Evolutionary conservation across 768 basidiomycete species (phyloP).

Genomic region (Hydnomerulius pinastri): DNA sequence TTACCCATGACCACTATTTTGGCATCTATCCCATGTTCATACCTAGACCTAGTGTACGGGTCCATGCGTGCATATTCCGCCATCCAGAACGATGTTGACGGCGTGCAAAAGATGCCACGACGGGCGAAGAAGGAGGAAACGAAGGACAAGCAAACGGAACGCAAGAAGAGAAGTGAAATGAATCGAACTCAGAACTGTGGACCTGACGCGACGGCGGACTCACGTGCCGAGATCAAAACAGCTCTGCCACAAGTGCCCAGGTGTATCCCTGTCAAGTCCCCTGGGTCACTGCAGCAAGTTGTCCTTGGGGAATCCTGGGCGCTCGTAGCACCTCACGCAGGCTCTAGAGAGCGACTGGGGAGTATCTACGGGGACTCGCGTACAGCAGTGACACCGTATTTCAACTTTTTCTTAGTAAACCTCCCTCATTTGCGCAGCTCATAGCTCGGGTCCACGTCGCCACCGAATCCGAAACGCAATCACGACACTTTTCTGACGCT

Average conservation of each 20-base stretch:
- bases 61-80: constrained; percentile 61
- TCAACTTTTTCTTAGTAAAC: too few relatives aligned
- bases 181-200: constrained; percentile 26
- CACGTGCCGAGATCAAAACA: constrained; percentile 29
- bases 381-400: too few relatives aligned
- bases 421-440: background rate
- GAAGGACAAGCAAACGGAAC: constrained; percentile 34
- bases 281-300: too few relatives aligned
- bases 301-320: too few relatives aligned
- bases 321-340: too few relatives aligned
- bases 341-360: too few relatives aligned
- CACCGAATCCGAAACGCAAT: too few relatives aligned
- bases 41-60: constrained; percentile 67
- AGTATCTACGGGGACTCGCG: too few relatives aligned
- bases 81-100: constrained; percentile 42
- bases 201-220: constrained; percentile 33
- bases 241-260: constrained; percentile 4
- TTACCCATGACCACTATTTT: constrained; percentile 97
- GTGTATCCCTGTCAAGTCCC: background rate
- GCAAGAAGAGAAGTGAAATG: constrained; percentile 31
- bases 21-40: constrained; percentile 86
- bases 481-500: background rate
- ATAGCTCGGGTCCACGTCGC: background rate
- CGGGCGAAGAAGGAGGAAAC: constrained; percentile 41
- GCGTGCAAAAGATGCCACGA: constrained; percentile 41